phyloP scores from a whole-genome alignment of 2,329 filamentous ascomycete species.

The Arthrobotrys pseudoclavata region DNA sequence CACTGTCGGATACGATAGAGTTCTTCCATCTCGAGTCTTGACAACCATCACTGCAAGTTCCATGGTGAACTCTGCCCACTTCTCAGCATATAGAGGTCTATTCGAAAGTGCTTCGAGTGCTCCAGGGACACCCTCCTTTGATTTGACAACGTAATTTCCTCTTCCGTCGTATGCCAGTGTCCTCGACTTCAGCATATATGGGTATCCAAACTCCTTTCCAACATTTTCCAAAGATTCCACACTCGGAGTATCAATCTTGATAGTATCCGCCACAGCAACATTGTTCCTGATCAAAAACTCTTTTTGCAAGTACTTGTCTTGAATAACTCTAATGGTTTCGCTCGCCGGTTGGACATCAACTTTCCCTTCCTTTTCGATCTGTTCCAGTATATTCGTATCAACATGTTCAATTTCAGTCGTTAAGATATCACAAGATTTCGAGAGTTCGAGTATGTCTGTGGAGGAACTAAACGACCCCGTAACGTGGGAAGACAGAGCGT shows the following conservation, averaged over 20 bases:
- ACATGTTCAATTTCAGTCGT: constrained; percentile 98
- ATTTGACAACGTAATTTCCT: constrained; percentile 77
- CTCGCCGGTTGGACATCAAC: constrained; percentile 83
- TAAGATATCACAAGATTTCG: constrained; percentile 80
- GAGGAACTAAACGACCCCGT: constrained; percentile 89
- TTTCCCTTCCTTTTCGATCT: constrained; percentile 76
- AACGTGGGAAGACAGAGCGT: constrained; percentile 79
- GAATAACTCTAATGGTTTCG: constrained; percentile 87
- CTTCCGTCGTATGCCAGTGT: constrained; percentile 94
- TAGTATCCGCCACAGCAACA: constrained; percentile 79
- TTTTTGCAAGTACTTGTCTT: constrained; percentile 95
- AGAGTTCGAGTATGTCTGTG: constrained; percentile 82
- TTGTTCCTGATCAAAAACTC: constrained; percentile 77
- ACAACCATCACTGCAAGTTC: constrained; percentile 96
- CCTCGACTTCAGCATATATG: constrained; percentile 91
- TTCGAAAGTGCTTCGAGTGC: constrained; percentile 79
- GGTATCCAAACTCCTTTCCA: constrained; percentile 78
- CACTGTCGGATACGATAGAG: constrained; percentile 84
- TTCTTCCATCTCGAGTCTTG: constrained; percentile 78
- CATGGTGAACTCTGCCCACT: constrained; percentile 85
- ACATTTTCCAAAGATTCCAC: constrained; percentile 75
- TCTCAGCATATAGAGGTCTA: constrained; percentile 86
- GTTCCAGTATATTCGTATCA: constrained; percentile 87
- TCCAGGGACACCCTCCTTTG: constrained; percentile 73
- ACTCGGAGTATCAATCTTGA: constrained; percentile 72